Conservation (phyloP, 75 land plant genomes). For the Larix kaempferi region DNA sequence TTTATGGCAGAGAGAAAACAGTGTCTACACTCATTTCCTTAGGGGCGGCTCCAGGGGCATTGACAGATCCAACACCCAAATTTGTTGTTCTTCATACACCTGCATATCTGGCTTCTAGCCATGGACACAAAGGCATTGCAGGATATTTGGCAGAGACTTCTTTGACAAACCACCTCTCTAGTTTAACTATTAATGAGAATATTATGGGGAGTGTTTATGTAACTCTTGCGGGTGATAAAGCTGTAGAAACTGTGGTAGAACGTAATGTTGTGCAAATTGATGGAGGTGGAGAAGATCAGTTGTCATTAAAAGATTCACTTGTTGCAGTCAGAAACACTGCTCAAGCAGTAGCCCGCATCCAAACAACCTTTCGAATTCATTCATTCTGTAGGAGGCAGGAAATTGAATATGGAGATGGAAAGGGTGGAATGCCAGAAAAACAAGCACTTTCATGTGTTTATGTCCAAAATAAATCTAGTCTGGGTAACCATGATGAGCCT, state of each 20-base stretch:
- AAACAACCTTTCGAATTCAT: conserved; percentile 55
- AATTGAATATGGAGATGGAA: conserved; percentile 17
- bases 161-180: conserved; percentile 61
- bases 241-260: conserved; percentile 31
- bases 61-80: conserved; percentile 72
- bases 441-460: conserved; percentile 34
- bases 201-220: conserved; percentile 17
- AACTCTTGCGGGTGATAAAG: conserved; percentile 45
- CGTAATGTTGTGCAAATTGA: conserved; percentile 20
- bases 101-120: conserved; percentile 79
- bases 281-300: conserved; percentile 22
- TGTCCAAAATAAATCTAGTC: conserved; percentile 28
- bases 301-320: conserved; percentile 46
- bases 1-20: conserved; percentile 73
- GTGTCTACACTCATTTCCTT: conserved; percentile 50
- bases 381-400: conserved; percentile 57
- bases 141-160: conserved; percentile 81
- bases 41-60: conserved; percentile 72
- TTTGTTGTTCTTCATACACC: conserved; percentile 69
- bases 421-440: conserved; percentile 34
- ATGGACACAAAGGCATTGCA: conserved; percentile 83
- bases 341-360: conserved; percentile 83
- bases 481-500: conserved; percentile 37
- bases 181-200: conserved; percentile 36
- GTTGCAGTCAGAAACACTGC: conserved; percentile 84